Evolutionary conservation across 2,329 filamentous ascomycete genomes (phyloP).

Genomic region (Calonectria hongkongensis): DNA sequence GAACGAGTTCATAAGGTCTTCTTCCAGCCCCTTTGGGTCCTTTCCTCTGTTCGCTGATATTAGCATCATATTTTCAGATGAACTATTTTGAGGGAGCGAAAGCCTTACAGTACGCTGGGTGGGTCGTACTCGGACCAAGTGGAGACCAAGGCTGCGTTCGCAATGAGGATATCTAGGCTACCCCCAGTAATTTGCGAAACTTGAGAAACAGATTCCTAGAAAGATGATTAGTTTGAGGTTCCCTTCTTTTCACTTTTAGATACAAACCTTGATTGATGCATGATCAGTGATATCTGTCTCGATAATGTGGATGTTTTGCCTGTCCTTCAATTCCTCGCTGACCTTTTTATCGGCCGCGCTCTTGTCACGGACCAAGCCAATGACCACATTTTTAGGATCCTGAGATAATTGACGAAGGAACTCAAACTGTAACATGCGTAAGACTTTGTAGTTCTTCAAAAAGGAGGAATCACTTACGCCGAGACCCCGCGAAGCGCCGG

Average conservation of each 20-base stretch:
- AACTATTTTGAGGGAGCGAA: conserved; percentile 6
- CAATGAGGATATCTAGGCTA: conserved; percentile 71
- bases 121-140: conserved; percentile 51
- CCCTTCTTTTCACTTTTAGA: too few species aligned
- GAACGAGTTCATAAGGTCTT: conserved; percentile 54
- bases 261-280: conserved; percentile 35
- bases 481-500: conserved; percentile 49
- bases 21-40: conserved; percentile 39
- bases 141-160: conserved; percentile 66
- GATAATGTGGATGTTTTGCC: conserved; percentile 45
- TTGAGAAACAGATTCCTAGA: conserved; percentile 52
- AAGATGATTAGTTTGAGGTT: rapidly evolving
- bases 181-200: conserved; percentile 59
- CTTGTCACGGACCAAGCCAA: conserved; percentile 68
- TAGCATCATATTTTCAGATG: background rate
- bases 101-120: conserved; percentile 40
- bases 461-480: conserved; percentile 32
- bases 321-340: conserved; percentile 53
- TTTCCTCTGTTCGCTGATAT: conserved; percentile 34
- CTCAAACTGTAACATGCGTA: conserved; percentile 43
- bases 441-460: background rate
- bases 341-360: conserved; percentile 62
- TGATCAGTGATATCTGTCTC: conserved; percentile 41
- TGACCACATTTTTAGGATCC: conserved; percentile 62
- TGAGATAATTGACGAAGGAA: conserved; percentile 66